Percentiles rank a stretch among this genome's conserved stretches.
Conservation (phyloP, 2,329 filamentous ascomycete genomes). For the Alternaria sp. region DNA sequence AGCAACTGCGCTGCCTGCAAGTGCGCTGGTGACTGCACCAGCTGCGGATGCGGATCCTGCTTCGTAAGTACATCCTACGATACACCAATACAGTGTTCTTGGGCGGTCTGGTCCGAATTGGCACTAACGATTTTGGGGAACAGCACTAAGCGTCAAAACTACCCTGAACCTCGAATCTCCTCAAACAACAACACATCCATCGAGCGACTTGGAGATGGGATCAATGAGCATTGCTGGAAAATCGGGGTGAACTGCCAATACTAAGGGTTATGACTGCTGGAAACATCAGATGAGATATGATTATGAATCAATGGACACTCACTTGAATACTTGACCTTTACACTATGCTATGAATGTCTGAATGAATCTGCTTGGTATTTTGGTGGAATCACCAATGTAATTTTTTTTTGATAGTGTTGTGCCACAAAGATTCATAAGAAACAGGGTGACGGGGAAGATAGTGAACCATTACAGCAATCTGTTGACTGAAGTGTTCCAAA, state of each 20-base stretch:
- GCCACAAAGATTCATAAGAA: not conserved
- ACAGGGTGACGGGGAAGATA: not conserved
- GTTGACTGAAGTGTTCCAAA: not conserved
- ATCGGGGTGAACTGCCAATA: slow-evolving; percentile 4
- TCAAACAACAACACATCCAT: slow-evolving; percentile 1
- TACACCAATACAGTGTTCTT: not conserved
- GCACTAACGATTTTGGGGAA: not conserved
- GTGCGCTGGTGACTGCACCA: slow-evolving; percentile 45
- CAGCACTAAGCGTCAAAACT: slow-evolving; percentile 24
- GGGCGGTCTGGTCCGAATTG: not conserved
- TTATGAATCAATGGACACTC: not conserved
- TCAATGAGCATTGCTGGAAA: not conserved
- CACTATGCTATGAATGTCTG: not conserved
- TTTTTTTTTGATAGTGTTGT: not conserved
- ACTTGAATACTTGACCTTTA: not conserved
- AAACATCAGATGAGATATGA: slow-evolving; percentile 1
- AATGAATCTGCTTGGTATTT: not conserved
- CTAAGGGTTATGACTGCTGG: slow-evolving; percentile 4
- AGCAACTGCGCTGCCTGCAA: slow-evolving; percentile 43
- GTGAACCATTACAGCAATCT: not conserved
- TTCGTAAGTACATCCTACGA: slow-evolving; percentile 20
- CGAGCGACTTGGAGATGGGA: slow-evolving; percentile 3
- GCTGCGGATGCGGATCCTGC: slow-evolving; percentile 46
- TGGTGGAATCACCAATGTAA: too few relatives aligned
- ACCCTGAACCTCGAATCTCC: slow-evolving; percentile 4